Base-by-base conservation (phyloP, 1,284 basidiomycete genomes). In the Trametes pubescens region DNA sequence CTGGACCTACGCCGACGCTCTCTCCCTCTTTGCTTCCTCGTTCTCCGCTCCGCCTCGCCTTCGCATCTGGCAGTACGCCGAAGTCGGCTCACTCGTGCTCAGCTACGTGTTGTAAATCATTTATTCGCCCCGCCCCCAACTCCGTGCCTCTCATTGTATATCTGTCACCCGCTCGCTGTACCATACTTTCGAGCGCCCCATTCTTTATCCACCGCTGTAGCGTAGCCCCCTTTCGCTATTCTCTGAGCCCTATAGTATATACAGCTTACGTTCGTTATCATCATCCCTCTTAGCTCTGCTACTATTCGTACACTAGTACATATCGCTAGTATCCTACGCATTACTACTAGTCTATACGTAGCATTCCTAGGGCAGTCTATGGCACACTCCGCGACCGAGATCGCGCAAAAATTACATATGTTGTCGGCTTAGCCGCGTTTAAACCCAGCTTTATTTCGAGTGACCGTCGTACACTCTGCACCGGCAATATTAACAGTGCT, bases 21-120 rank as follows among this genome's bases (percentile, higher is more conserved):
- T 29, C 24, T 8, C 22, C 8, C 16, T 47, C 22, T 8, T 26
- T 16, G 21, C 44, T 48, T 24, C 44, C 44, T 47, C 44, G 44
- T 21, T 47, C 44, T 7, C 44, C 22, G 44, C 21, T 21, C n/a
- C 9, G 16, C 22, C 44, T 8, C 7, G 18, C 44, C 44, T 21
- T 13, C 22, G 10, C 22, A n/a, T 44, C 43, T 10, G 21, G 21
- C 44, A 47, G 44, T 47, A 47, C 22, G 44, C 44, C 44, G 44
- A 47, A 21, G n/a, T 47, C 21, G 44, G 21, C n/a, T 21, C 44
- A 7, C 21, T 47, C 44, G 44, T 47, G 44, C 44, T 47, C 44
- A 47, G 44, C 44, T 47, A 47, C 44, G 44, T 47, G 44, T 47
- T 47, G 44, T 47, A 47, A 47, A 47, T 47, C 44, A 47, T 24